A percentile compares a stretch with the other conserved stretches of the same genome.
Conservation (phyloP, 1,284 basidiomycete genomes). For the Pterula multifida region DNA sequence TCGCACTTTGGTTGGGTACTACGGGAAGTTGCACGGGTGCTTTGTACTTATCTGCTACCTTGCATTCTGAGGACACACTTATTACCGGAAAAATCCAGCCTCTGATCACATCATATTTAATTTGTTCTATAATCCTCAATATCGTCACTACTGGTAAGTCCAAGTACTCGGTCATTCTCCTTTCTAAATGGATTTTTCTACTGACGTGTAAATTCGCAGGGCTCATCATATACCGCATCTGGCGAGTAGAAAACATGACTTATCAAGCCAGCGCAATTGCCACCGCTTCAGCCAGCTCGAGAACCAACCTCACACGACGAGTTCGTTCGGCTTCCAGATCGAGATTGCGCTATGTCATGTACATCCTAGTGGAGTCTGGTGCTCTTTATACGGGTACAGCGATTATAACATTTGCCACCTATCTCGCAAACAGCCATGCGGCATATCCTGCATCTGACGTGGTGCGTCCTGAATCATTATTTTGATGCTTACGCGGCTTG, state of each 20-base stretch:
- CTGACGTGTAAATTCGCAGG: neutral
- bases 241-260: constrained; percentile 9
- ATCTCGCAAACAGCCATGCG: constrained; percentile 4
- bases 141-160: constrained; percentile 6
- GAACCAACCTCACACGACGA: neutral
- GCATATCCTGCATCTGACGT: constrained; percentile 5
- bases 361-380: constrained; percentile 6
- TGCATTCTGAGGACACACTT: constrained; percentile 1
- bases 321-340: neutral
- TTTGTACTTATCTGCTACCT: neutral
- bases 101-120: constrained; percentile 4
- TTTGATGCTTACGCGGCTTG: neutral
- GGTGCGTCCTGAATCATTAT: neutral
- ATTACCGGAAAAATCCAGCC: constrained; percentile 3
- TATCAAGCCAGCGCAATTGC: constrained; percentile 3
- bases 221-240: constrained; percentile 8
- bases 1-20: constrained; percentile 4
- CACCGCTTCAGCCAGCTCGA: too few species aligned
- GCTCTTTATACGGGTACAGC: constrained; percentile 2
- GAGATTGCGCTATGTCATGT: constrained; percentile 3
- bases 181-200: neutral
- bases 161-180: neutral
- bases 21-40: neutral
- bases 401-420: constrained; percentile 5
- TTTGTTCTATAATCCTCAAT: constrained; percentile 7